phyloP scores from a whole-genome alignment of 176 grass and related monocot genomes.

The Urochloa ruziziensis region DNA sequence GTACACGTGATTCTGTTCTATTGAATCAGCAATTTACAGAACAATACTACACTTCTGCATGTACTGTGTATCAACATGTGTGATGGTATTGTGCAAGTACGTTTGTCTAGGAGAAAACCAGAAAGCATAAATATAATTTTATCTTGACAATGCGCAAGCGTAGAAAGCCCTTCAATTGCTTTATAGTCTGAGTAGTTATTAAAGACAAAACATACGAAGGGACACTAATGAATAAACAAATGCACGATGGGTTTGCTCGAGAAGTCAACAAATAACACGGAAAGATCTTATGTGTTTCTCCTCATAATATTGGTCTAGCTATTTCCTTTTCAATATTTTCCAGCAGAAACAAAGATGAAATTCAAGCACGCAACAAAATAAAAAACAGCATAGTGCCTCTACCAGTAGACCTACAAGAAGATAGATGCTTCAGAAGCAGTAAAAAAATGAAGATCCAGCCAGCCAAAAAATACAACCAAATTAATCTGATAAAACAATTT shows the following conservation, averaged over 20 bases:
- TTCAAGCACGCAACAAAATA: not conserved
- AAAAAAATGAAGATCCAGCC: not conserved
- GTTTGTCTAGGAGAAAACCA: not conserved
- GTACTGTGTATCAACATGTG: not conserved
- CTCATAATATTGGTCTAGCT: not conserved
- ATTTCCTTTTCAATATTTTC: not conserved
- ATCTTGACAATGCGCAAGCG: not conserved
- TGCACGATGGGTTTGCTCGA: not conserved
- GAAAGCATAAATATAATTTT: not conserved
- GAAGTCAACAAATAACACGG: not conserved
- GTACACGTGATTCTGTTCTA: slow-evolving; percentile 9
- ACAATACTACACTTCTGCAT: not conserved
- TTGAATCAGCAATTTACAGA: slow-evolving; percentile 8
- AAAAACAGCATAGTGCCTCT: not conserved
- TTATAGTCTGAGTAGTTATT: not conserved
- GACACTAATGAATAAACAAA: slow-evolving; percentile 3
- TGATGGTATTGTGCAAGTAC: not conserved
- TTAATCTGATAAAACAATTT: no score
- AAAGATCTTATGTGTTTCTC: not conserved
- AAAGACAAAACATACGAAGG: not conserved
- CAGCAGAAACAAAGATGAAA: not conserved
- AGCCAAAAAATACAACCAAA: not conserved
- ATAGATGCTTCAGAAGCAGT: not conserved
- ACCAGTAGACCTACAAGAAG: not conserved
- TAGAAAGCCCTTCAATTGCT: not conserved